Evolutionary conservation across 441 rosid species (phyloP).

Genomic region (California macrophylla): DNA sequence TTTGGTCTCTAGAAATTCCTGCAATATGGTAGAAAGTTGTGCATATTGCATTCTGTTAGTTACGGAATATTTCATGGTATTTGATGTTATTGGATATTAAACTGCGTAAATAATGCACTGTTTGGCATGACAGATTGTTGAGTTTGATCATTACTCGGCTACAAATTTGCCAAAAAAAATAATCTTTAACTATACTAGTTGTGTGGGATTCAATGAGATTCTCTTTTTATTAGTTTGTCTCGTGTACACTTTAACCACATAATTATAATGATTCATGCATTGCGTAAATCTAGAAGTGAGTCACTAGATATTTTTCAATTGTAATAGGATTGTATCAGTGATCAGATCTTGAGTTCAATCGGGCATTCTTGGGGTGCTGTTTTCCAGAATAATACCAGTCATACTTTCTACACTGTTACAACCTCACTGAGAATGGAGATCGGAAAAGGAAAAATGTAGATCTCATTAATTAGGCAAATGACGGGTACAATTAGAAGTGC

Average conservation of each 20-base stretch:
- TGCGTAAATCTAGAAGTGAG: not conserved
- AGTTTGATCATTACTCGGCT: not conserved
- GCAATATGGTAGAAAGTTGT: not conserved
- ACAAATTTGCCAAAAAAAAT: not conserved
- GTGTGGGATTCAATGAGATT: not conserved
- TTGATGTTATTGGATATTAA: not conserved
- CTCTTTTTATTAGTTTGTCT: not conserved
- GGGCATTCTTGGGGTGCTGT: not conserved
- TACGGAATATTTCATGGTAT: not conserved
- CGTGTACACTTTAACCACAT: not conserved
- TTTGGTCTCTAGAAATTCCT: conserved; percentile 10
- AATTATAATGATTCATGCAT: too few relatives aligned
- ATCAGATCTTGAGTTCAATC: too few relatives aligned
- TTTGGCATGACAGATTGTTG: not conserved
- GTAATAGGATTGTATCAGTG: not conserved
- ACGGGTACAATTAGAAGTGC: not conserved
- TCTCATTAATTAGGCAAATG: not conserved
- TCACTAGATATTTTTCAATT: not conserved
- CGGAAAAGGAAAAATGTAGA: not conserved
- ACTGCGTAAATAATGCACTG: not conserved
- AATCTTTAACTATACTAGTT: not conserved
- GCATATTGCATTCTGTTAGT: not conserved
- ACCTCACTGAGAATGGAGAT: not conserved
- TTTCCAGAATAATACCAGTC: too few relatives aligned
- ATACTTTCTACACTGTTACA: too few relatives aligned